Base-by-base conservation (phyloP, 495 filamentous ascomycete species). In the Astrothelium subdiscretum region DNA sequence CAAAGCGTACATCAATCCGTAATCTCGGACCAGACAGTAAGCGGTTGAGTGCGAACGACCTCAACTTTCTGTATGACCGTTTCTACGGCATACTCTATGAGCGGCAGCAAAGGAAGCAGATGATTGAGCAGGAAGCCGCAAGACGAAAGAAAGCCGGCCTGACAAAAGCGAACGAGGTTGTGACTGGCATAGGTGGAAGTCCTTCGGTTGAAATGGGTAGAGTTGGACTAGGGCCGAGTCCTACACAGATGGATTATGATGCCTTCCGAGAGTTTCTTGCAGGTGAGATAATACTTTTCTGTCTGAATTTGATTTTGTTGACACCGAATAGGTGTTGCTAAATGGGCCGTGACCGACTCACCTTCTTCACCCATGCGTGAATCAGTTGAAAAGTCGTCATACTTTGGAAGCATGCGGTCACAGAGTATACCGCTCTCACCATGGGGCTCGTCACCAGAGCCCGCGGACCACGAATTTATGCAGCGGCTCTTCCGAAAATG, bases 21-120 rank as follows among this genome's bases (percentile, higher is more conserved):
- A 98, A 98, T 65, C 85, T 98, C 32, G 94, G 94, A 0, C 92
- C 92, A 2, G 94, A 97, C 62, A 95, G 90, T 76, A 97, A 97
- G 73, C 82, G 87, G 54, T 77, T 98, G 32, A 89, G 82, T 69
- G 76, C 86, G 22, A 89, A 92, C 32, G 95, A 98, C 69, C 80
- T 98, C 1, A 87, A 88, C 29, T 85, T 87, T 22, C 79, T 97
- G 13, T 98, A 98, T 66, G 94, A 98, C 70, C 84, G 90, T 48
- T 98, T 96, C 70, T 96, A 95, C 66, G 83, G 85, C 5, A 83
- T 92, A 0, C 71, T 98, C 20, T 97, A 98, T 68, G 92, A 97
- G 70, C 84, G 90, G 54, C 86, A 96, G 70, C 87, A 94, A 68
- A 83, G 90, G 29, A 84, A 88, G 68, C 84, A 85, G 62, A 83